Evolutionary conservation across 805 yeast species (phyloP).

Genomic region (Debaryomyces maramus): DNA sequence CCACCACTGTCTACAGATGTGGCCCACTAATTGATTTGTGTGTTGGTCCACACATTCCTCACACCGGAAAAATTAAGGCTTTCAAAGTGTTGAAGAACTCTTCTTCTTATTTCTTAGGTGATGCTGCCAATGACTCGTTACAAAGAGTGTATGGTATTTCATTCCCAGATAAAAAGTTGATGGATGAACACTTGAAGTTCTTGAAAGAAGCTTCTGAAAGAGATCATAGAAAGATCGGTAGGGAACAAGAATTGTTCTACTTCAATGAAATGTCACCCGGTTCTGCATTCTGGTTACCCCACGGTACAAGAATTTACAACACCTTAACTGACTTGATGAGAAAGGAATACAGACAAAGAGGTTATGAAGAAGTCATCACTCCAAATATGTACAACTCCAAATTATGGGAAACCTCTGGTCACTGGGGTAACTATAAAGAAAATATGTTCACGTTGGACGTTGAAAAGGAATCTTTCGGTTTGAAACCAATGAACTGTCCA

Average conservation of each 20-base stretch:
- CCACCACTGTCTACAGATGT: slow-evolving; percentile 96
- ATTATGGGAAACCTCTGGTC: slow-evolving; percentile 98
- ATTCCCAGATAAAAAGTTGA: slow-evolving; percentile 95
- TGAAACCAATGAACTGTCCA: slow-evolving; percentile 93
- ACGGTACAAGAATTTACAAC: slow-evolving; percentile 96
- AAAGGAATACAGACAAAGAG: slow-evolving; percentile 85
- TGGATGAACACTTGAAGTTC: slow-evolving; percentile 93
- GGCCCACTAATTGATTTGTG: slow-evolving; percentile 97
- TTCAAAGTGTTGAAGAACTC: slow-evolving; percentile 94
- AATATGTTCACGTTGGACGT: slow-evolving; percentile 96
- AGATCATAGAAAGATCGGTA: slow-evolving; percentile 95
- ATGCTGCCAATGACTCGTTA: slow-evolving; percentile 85
- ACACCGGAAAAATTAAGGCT: slow-evolving; percentile 94
- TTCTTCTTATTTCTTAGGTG: slow-evolving; percentile 94
- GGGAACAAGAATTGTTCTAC: slow-evolving; percentile 91
- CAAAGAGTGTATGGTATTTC: slow-evolving; percentile 98
- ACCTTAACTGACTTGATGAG: slow-evolving; percentile 78
- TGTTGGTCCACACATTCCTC: slow-evolving; percentile 97
- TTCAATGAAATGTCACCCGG: slow-evolving; percentile 98
- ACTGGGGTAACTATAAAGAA: slow-evolving; percentile 97
- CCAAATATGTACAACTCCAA: slow-evolving; percentile 98
- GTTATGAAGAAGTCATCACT: slow-evolving; percentile 97
- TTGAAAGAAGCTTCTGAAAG: slow-evolving; percentile 94
- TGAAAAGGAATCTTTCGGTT: slow-evolving; percentile 92
- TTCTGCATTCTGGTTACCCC: slow-evolving; percentile 98